Evolutionary conservation across 306 rosid species (phyloP).

Genomic region (Glycine tomentella): DNA sequence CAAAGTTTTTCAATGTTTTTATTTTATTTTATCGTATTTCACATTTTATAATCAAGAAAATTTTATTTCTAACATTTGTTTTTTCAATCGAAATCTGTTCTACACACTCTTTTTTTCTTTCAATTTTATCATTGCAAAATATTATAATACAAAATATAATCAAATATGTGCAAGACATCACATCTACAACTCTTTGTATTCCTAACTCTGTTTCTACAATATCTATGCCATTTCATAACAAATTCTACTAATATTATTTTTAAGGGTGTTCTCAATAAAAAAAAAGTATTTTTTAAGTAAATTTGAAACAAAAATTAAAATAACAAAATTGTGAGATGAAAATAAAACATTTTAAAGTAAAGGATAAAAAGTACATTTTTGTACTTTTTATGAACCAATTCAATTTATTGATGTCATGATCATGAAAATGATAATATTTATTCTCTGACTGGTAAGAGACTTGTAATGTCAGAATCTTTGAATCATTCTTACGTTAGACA

Average conservation of each 20-base stretch:
- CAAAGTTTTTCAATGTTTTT: not conserved
- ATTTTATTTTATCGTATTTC: not conserved
- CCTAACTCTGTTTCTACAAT: not conserved
- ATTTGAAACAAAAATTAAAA: not conserved
- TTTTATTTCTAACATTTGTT: not conserved
- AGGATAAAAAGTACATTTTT: not conserved
- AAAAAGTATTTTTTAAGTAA: not conserved
- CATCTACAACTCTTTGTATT: not conserved
- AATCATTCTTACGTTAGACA: constrained; percentile 6
- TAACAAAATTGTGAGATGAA: not conserved
- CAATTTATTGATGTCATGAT: not conserved
- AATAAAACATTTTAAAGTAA: not conserved
- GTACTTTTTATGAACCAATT: not conserved
- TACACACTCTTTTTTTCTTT: not conserved
- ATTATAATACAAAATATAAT: not conserved
- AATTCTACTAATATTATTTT: not conserved
- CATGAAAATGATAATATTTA: constrained; percentile 4
- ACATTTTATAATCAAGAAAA: not conserved
- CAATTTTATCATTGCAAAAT: not conserved
- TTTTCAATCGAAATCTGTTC: not conserved
- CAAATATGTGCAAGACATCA: not conserved
- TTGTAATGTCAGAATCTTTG: not conserved
- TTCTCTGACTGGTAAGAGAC: constrained; percentile 8
- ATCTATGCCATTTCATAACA: not conserved
- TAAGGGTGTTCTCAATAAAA: not conserved